Evolutionary conservation across 345 rosid genomes (phyloP).

Genomic region (Mercurialis annua): DNA sequence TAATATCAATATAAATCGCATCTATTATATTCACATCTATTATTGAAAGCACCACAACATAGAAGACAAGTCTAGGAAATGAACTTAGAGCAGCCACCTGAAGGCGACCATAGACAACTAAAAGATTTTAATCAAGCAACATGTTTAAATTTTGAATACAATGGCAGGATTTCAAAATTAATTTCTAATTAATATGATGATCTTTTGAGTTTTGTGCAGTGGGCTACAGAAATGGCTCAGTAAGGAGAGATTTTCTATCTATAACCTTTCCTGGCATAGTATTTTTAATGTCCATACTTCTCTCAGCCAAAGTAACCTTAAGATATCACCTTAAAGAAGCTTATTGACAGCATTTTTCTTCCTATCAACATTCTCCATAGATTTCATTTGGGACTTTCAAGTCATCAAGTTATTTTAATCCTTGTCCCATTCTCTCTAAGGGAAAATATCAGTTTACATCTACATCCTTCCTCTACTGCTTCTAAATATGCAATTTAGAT

Average conservation of each 20-base stretch:
- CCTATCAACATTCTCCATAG: background rate
- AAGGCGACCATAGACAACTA: background rate
- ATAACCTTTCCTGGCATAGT: background rate
- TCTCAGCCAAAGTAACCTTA: background rate
- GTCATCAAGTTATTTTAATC: background rate
- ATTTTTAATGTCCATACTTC: too few species aligned
- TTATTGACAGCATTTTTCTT: background rate
- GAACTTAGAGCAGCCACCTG: background rate
- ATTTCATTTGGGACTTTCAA: background rate
- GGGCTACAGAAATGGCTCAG: background rate
- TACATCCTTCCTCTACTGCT: background rate
- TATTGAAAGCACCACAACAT: background rate
- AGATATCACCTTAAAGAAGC: background rate
- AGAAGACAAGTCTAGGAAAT: background rate
- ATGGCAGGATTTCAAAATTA: background rate
- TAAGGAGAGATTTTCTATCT: background rate
- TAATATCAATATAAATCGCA: background rate
- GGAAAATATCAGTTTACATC: background rate
- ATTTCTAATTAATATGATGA: background rate
- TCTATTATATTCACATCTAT: background rate
- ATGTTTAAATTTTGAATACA: background rate
- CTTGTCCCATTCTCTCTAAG: background rate
- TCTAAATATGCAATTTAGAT: background rate
- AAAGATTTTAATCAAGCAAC: conserved; percentile 6
- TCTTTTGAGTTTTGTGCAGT: background rate